Conservation (phyloP, 2,329 filamentous ascomycete genomes). For the Clarireedia sp. region DNA sequence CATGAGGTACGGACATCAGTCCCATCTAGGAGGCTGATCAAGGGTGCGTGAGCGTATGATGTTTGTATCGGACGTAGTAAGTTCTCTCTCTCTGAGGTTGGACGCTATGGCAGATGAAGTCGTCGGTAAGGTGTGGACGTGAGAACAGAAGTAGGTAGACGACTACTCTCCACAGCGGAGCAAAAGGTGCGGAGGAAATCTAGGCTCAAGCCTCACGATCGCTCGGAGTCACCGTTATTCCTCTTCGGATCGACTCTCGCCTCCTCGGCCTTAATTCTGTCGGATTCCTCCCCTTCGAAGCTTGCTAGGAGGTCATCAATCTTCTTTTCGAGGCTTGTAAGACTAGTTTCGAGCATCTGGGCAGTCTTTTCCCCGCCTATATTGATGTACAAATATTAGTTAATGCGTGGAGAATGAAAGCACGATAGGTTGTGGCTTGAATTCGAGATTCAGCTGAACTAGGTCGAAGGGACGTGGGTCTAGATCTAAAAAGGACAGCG, state of each 20-base stretch:
- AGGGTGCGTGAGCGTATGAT: too few species aligned
- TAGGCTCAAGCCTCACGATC: too few species aligned
- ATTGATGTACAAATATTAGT: background rate
- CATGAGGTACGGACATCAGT: too few species aligned
- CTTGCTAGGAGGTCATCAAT: slow-evolving; percentile 47
- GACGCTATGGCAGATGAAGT: too few species aligned
- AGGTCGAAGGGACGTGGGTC: background rate
- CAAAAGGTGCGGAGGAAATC: too few species aligned
- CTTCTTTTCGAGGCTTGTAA: slow-evolving; percentile 44
- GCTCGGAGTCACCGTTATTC: too few species aligned
- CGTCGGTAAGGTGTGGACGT: too few species aligned
- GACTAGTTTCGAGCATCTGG: slow-evolving; percentile 43
- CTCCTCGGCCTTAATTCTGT: background rate
- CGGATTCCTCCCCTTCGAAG: slow-evolving; percentile 32
- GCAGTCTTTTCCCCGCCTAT: slow-evolving; percentile 45
- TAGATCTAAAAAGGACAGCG: background rate
- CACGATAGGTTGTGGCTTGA: background rate
- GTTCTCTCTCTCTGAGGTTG: too few species aligned
- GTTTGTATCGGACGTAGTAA: too few species aligned
- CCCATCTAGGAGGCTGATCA: too few species aligned
- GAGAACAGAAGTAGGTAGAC: too few species aligned
- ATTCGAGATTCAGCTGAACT: background rate
- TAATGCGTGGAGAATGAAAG: background rate
- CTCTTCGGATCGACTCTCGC: background rate
- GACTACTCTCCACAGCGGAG: too few species aligned